Base-by-base conservation (phyloP, 805 yeast species). In the Saturnispora halmiae region DNA sequence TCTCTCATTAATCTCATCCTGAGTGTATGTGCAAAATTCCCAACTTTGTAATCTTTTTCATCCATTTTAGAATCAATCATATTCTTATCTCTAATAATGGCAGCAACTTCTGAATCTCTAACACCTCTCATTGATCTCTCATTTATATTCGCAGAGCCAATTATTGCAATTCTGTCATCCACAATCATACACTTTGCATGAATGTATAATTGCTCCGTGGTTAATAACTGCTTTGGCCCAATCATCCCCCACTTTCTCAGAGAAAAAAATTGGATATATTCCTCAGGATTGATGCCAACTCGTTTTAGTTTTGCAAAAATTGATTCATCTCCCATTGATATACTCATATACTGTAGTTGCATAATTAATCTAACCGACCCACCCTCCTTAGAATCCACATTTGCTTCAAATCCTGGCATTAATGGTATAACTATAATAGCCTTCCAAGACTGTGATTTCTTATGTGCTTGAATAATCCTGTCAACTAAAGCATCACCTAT, bases 401-500 rank as follows among this genome's bases (percentile, higher is more conserved):
- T 83, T 21, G 95, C 79, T 54, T 82, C 92, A 59, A 94, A 92
- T 0, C 98, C 99, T 1, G 99, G 99, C 92, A 92, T 86, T 49
- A 92, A 67, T 3, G 99, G 99, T 47, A 92, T 86, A 9, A 92
- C 71, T 46, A 92, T 81, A 20, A 86, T 74, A 1, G 97, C 97
- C 47, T 79, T 79, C 99, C 99, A 92, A 9, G 66, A 60, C 40
- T 76, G 81, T 4, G 77, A 75, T 45, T 79, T 82, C 45, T 74
- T 72, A 55, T 84, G 82, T 0, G 98, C 98, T 35, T 87, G 71
- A 26, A 88, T 82, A 41, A 90, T 88, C 53, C 99, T 71, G 59
- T 92, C 97, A n/a, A 92, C 97, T 34, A 92, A 67, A 0, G 99
- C 99, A 67, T 90, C 95, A 31, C 95, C 98, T 49, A 92, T 82